Evolutionary conservation across 2,329 filamentous ascomycete species (phyloP).

Genomic region (Fragosphaeria purpurea): DNA sequence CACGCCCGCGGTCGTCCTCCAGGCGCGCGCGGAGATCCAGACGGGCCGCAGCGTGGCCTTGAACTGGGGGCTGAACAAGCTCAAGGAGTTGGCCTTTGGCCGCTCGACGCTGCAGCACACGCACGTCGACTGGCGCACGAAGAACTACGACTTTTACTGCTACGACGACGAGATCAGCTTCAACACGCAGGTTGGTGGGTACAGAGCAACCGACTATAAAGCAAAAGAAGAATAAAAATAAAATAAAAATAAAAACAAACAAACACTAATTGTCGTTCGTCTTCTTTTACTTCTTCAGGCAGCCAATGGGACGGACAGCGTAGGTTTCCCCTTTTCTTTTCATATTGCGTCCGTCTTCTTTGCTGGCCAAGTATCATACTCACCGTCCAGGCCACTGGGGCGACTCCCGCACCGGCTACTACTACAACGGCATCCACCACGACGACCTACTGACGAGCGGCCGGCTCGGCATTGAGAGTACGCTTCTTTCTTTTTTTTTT

Average conservation of each 20-base stretch:
- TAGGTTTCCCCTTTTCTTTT: constrained; percentile 30
- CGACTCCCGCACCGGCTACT: constrained; percentile 6
- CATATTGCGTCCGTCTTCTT: constrained; percentile 26
- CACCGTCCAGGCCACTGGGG: constrained; percentile 8
- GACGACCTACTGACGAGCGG: constrained; percentile 15
- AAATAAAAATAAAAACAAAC: no score
- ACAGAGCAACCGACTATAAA: no score
- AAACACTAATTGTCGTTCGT: no score
- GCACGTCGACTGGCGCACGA: constrained; percentile 9
- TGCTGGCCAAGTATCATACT: constrained; percentile 7
- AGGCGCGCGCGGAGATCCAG: constrained; percentile 41
- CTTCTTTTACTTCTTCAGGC: constrained; percentile 11
- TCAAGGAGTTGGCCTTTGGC: constrained; percentile 39
- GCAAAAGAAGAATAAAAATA: no score
- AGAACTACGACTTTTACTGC: constrained; percentile 6
- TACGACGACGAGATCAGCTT: constrained; percentile 11
- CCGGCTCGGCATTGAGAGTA: constrained; percentile 27
- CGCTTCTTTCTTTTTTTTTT: not conserved
- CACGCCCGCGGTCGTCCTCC: constrained; percentile 41
- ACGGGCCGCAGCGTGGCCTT: constrained; percentile 46
- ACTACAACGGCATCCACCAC: constrained; percentile 26
- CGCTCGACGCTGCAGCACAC: constrained; percentile 39
- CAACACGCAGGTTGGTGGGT: constrained; percentile 20
- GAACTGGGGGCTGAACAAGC: constrained; percentile 49
- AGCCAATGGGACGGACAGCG: constrained; percentile 49